Base-by-base conservation (phyloP, 2,329 filamentous ascomycete species). In the Arthrobotrys musiformis region DNA sequence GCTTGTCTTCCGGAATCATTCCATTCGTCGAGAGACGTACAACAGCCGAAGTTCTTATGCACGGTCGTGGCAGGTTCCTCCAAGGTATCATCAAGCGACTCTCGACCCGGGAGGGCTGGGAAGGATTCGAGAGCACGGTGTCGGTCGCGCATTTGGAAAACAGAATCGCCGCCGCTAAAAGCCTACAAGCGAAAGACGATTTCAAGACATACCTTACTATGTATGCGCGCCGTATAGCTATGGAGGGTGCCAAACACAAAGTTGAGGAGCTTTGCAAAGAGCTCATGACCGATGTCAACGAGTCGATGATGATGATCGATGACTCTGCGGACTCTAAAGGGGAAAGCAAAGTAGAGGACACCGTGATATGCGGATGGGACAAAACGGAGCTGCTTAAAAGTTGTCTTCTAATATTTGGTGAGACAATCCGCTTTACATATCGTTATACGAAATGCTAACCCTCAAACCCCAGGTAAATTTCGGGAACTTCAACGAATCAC, bases 91-190 rank as follows among this genome's bases (percentile, higher is more conserved):
- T 99, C 84, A 98, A 98, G 84, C 89, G 91, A 2, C 85, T 98
- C 5, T 87, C 98, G 2, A 92, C 93, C 5, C 91, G 92, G 17
- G 94, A 97, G 83, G 94, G 94, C 0, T 97, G 93, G 78, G 94
- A 98, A 83, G 90, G 90, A 6, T 94, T 99, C 79, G 96, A 99
- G 84, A 92, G 92, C 22, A 91, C 89, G 48, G 92, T 97, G 58
- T 97, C 93, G 67, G 93, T 99, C 79, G 94, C 94, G 5, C 95
- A 99, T 85, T 86, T 99, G 11, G 95, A 99, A 83, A 98, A 97
- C 81, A 89, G 96, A 42, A 90, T 99, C 52, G 94, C 95, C 1
- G 96, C 93, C 2, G 93, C 95, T 0, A 85, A 96, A 82, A 91
- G 93, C 75, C 86, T 99, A 0, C 92, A 91, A 2, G 91, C 95